phyloP scores from a whole-genome alignment of 2,329 filamentous ascomycete species.

The Neofusicoccum umdonicola region DNA sequence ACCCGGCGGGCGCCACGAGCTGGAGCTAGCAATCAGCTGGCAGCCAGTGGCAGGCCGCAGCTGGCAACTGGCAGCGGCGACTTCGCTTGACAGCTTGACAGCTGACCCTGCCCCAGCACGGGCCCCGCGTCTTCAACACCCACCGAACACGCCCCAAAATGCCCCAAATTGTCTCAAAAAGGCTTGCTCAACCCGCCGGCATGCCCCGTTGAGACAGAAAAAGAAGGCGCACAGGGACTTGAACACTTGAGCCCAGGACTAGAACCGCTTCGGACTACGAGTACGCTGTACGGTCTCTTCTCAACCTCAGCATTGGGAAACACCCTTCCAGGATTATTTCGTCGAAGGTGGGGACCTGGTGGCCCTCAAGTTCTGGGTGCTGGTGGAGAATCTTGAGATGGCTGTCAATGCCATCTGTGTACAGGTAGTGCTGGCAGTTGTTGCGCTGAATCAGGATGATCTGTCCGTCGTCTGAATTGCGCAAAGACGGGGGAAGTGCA shows the following conservation, averaged over 20 bases:
- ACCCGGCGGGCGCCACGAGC: slow-evolving; percentile 1
- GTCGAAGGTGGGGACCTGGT: slow-evolving; percentile 13
- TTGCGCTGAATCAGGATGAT: slow-evolving; percentile 9
- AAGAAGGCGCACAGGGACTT: background rate
- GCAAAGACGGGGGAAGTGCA: slow-evolving; percentile 14
- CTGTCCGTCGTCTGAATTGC: slow-evolving; percentile 18
- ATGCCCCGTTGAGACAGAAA: background rate
- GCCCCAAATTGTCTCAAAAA: background rate
- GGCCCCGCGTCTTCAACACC: background rate
- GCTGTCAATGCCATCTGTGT: slow-evolving; percentile 9
- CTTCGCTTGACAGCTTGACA: too few species aligned
- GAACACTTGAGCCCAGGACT: slow-evolving; percentile 8
- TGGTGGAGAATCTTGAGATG: slow-evolving; percentile 4
- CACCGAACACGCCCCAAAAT: background rate
- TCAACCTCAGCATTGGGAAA: background rate
- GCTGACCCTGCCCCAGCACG: too few species aligned
- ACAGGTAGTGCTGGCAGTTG: slow-evolving; percentile 2
- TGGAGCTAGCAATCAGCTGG: background rate
- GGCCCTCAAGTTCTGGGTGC: background rate
- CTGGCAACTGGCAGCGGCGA: too few species aligned
- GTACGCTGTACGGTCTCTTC: background rate
- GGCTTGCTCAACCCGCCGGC: too few species aligned
- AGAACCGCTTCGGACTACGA: slow-evolving; percentile 24
- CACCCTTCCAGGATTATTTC: slow-evolving; percentile 8
- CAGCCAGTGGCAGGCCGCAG: too few species aligned